Conservation (phyloP, 2,329 filamentous ascomycete genomes). For the Hypoxylon sp. region DNA sequence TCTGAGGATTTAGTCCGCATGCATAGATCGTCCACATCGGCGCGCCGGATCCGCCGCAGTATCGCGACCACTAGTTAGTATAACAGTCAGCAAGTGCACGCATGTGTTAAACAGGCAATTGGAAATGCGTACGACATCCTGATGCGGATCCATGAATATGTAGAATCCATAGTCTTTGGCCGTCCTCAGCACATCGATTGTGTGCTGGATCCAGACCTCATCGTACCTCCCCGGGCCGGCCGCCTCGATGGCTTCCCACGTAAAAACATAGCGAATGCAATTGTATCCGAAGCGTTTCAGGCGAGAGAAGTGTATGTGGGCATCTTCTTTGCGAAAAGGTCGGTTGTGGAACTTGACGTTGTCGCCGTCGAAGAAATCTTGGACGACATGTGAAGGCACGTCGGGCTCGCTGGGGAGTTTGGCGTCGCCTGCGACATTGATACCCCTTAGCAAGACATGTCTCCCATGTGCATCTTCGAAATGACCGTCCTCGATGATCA, state of each 20-base stretch:
- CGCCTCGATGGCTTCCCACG: conserved; percentile 98
- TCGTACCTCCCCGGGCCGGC: conserved; percentile 92
- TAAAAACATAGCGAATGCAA: conserved; percentile 95
- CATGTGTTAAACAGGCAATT: not conserved
- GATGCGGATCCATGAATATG: conserved; percentile 98
- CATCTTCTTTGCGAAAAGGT: conserved; percentile 85
- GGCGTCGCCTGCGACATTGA: conserved; percentile 91
- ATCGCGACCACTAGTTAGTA: conserved; percentile 81
- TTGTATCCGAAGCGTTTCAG: conserved; percentile 94
- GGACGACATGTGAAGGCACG: conserved; percentile 79
- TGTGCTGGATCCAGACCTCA: conserved; percentile 92
- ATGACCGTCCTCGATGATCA: conserved; percentile 85
- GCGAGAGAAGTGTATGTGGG: conserved; percentile 85
- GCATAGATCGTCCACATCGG: conserved; percentile 99
- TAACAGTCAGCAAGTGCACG: conserved; percentile 44
- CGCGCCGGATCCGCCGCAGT: conserved; percentile 92
- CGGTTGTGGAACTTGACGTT: conserved; percentile 88
- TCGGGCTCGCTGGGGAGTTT: conserved; percentile 88
- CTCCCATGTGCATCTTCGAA: conserved; percentile 86
- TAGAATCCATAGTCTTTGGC: conserved; percentile 95
- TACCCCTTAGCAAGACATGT: conserved; percentile 89
- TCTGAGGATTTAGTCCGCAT: conserved; percentile 87
- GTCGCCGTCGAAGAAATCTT: conserved; percentile 93
- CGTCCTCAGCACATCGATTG: conserved; percentile 83
- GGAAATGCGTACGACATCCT: conserved; percentile 81